Evolutionary conservation across 2,329 filamentous ascomycete genomes (phyloP).

Genomic region (Alternaria arbusti): DNA sequence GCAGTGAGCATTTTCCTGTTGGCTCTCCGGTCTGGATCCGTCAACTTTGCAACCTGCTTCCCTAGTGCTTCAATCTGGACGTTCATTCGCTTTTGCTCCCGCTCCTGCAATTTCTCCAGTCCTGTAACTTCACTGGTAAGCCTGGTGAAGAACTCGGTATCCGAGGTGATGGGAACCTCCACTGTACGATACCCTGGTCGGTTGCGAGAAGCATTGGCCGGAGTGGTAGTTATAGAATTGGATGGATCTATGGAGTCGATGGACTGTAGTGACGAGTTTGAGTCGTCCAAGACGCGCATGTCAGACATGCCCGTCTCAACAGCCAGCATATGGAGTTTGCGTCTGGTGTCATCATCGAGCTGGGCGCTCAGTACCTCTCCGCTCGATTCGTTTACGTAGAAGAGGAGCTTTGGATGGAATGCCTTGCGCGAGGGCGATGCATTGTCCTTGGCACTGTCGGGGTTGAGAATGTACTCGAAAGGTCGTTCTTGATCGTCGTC

Average conservation of each 20-base stretch:
- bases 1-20: constrained; percentile 69
- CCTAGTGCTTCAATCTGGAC: constrained; percentile 69
- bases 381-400: constrained; percentile 70
- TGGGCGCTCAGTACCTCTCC: constrained; percentile 72
- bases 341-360: constrained; percentile 68
- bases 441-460: constrained; percentile 9
- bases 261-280: constrained; percentile 19
- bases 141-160: constrained; percentile 79
- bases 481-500: constrained; percentile 38
- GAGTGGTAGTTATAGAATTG: background rate
- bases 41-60: constrained; percentile 67
- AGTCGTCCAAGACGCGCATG: constrained; percentile 43
- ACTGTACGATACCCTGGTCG: constrained; percentile 55
- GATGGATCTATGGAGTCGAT: background rate
- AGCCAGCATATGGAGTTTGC: constrained; percentile 68
- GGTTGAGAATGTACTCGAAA: constrained; percentile 47
- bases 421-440: constrained; percentile 22
- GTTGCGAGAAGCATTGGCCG: constrained; percentile 2
- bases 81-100: constrained; percentile 69
- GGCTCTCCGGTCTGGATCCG: constrained; percentile 68
- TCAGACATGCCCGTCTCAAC: constrained; percentile 53
- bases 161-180: constrained; percentile 79
- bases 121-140: constrained; percentile 74
- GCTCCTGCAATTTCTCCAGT: constrained; percentile 70
- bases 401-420: constrained; percentile 72